Evolutionary conservation across 164 flowering plant species (phyloP).

Genomic region (Annona cherimola): DNA sequence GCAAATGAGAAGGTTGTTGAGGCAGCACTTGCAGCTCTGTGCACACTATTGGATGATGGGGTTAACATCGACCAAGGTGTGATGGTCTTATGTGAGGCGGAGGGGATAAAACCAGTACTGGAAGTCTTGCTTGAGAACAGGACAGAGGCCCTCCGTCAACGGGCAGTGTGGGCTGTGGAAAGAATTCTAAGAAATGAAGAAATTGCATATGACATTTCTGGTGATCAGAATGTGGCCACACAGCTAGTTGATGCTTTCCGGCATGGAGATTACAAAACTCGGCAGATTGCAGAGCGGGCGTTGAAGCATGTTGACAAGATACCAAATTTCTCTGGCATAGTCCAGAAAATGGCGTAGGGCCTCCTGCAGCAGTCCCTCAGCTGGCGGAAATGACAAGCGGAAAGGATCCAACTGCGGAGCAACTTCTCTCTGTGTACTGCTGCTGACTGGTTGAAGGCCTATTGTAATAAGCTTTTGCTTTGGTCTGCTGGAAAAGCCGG

Average conservation of each 20-base stretch:
- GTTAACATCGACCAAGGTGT: constrained; percentile 76
- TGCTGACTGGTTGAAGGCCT: not conserved
- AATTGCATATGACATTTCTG: constrained; percentile 27
- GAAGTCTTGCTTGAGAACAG: constrained; percentile 33
- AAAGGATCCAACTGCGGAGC: not conserved
- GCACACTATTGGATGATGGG: constrained; percentile 75
- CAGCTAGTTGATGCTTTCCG: constrained; percentile 98
- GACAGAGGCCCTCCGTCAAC: constrained; percentile 25
- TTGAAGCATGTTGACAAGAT: constrained; percentile 82
- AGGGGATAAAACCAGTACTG: constrained; percentile 29
- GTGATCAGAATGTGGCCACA: constrained; percentile 61
- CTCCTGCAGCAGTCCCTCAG: not conserved
- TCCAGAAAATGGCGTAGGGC: constrained; percentile 42
- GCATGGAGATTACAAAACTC: constrained; percentile 70
- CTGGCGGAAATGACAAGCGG: not conserved
- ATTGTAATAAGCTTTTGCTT: not conserved
- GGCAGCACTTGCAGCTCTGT: constrained; percentile 81
- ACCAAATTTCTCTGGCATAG: constrained; percentile 89
- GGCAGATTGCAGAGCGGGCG: constrained; percentile 90
- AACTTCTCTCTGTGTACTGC: not conserved
- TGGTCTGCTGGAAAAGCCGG: not conserved
- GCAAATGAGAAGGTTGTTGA: constrained; percentile 74
- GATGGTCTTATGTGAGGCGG: constrained; percentile 44
- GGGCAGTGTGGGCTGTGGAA: constrained; percentile 31
- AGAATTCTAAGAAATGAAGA: constrained; percentile 30